Base-by-base conservation (phyloP, 768 basidiomycete genomes). In the Polyporus arcularius region DNA sequence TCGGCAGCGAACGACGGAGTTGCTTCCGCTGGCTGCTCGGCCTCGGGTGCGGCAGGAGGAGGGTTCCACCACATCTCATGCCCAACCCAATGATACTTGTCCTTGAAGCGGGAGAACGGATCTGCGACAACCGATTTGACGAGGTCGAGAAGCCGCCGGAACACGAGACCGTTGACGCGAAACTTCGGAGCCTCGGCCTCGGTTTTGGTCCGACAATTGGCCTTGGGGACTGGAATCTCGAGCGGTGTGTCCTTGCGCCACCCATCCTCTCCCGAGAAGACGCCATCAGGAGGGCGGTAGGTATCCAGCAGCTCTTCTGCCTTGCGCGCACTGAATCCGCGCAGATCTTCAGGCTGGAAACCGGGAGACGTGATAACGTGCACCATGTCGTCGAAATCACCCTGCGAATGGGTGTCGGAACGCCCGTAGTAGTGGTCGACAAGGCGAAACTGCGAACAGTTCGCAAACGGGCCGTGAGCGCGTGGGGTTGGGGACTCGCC, bases 171-270 rank as follows among this genome's bases (percentile, higher is more conserved):
- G 1, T 58, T 46, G 1, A 80, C 66, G 4, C 63, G 40, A 49
- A 76, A 71, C 0, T 56, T 60, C 0, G 73, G 75, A 5, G 74
- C 74, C 16, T 63, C 57, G 0, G 10, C 65, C 50, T 76, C 73
- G 0, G 68, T 63, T 9, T 10, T 8, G 32, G 38, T 38, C n/a
- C 40, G 56, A 1, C 9, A 0, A 14, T 51, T 40, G 8, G 65
- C 52, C 32, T 61, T 67, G 60, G 75, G 26, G 64, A 70, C 10
- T 32, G 60, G 43, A 66, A 71, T 53, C 53, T 68, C n/a, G 71
- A 71, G 6, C 6, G 46, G 18, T 26, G 21, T 26, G 1, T 39
- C 21, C 16, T 62, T 41, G 0, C 5, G 8, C 69, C 69, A 70
- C 0, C 67, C 67, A 21, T 65, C 59, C 16, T 62, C 46, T 16